Percentiles rank a stretch among this genome's conserved stretches.
These are phyloP conservation scores for Pyricularia grisea DNA, from an alignment of 2,329 filamentous ascomycete species.

Conservation along the genomic window DNA sequence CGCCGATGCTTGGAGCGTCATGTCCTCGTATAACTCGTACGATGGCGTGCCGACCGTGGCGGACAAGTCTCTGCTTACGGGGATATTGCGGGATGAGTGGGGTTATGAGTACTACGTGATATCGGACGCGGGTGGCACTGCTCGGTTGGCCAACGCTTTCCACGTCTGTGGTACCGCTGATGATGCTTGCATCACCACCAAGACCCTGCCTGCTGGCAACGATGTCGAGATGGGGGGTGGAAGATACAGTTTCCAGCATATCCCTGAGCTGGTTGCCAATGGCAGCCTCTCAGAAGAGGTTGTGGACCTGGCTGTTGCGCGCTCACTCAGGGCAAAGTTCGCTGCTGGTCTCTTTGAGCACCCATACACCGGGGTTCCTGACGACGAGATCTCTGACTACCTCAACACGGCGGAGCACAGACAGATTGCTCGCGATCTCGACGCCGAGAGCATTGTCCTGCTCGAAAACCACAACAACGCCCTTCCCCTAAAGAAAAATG, in stretches of 20 bases:
- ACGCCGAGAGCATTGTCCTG: conserved; percentile 53
- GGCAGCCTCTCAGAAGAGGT: conserved; percentile 49
- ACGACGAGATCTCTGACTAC: conserved; percentile 40
- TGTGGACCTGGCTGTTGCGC: conserved; percentile 57
- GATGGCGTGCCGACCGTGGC: conserved; percentile 62
- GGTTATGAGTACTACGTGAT: conserved; percentile 60
- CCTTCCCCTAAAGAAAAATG: conserved; percentile 49
- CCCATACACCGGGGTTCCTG: conserved; percentile 50
- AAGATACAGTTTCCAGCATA: conserved; percentile 59
- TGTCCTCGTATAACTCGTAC: conserved; percentile 68
- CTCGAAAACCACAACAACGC: conserved; percentile 47
- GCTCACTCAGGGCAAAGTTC: conserved; percentile 60
- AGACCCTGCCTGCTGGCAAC: conserved; percentile 57
- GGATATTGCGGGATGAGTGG: conserved; percentile 64
- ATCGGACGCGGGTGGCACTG: conserved; percentile 59
- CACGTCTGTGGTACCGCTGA: conserved; percentile 57
- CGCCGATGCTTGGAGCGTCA: conserved; percentile 56
- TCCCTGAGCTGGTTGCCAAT: conserved; percentile 52
- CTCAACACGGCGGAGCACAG: conserved; percentile 54
- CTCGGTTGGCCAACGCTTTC: conserved; percentile 56
- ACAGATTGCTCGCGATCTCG: conserved; percentile 50
- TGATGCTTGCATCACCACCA: conserved; percentile 48
- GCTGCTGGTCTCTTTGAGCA: conserved; percentile 62
- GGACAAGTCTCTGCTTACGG: conserved; percentile 54
- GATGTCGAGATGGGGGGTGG: conserved; percentile 73